Percentiles rank a stretch among this genome's conserved stretches.
These are phyloP conservation scores for Arthrobotrys sinensis DNA, from an alignment of 2,329 filamentous ascomycete genomes.

Conservation along the genomic window DNA sequence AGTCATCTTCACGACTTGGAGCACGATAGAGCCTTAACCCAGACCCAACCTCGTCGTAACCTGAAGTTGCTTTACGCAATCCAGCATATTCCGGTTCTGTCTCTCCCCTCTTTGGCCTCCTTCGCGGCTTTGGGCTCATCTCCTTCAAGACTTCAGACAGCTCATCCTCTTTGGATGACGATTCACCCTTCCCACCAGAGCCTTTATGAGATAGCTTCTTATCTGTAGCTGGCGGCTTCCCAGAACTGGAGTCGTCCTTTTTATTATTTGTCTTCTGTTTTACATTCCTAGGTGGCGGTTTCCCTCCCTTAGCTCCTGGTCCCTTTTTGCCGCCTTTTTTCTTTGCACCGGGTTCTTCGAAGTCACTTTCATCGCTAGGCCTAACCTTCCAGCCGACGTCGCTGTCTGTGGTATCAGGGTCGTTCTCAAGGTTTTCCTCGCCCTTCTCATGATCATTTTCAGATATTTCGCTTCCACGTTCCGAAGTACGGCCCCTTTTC, in stretches of 20 bases:
- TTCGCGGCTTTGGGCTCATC: neutral
- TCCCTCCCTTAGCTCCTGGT: neutral
- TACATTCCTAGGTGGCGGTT: neutral
- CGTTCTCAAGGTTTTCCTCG: neutral
- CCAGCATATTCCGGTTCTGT: neutral
- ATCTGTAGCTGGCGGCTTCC: too few relatives aligned
- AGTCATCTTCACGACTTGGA: neutral
- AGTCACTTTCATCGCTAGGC: neutral
- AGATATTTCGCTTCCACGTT: neutral
- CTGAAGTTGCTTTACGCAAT: neutral
- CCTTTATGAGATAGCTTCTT: too few relatives aligned
- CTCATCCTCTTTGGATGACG: neutral
- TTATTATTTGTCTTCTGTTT: too few relatives aligned
- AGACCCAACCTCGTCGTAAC: slow-evolving; percentile 1
- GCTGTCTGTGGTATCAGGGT: neutral
- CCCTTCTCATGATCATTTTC: neutral
- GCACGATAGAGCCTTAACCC: slow-evolving; percentile 14
- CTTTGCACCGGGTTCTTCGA: neutral
- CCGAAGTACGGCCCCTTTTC: neutral
- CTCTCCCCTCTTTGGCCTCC: neutral
- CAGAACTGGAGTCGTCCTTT: too few relatives aligned
- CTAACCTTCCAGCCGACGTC: neutral
- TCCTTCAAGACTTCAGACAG: neutral
- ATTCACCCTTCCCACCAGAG: too few relatives aligned
- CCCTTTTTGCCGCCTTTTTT: neutral